A percentile compares a stretch with the other conserved stretches of the same genome.
These are phyloP conservation scores for Kazachstania sp. DNA, from an alignment of 1,139 yeast species.

Conservation along the genomic window DNA sequence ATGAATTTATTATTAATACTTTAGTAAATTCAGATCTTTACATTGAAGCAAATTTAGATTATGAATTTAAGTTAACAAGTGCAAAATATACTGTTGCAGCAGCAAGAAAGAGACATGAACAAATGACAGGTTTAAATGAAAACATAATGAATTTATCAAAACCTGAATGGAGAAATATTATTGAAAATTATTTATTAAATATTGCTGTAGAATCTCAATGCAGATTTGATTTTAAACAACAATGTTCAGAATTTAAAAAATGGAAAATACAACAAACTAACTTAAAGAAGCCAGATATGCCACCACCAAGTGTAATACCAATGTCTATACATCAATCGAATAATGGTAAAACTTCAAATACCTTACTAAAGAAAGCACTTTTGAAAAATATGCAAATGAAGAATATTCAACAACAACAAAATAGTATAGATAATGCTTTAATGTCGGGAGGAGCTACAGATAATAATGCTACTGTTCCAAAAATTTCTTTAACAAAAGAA, in stretches of 20 bases:
- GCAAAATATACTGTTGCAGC: conserved; percentile 52
- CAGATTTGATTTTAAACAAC: conserved; percentile 46
- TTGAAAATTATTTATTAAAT: conserved; percentile 55
- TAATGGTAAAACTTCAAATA: conserved; percentile 7
- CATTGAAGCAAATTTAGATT: conserved; percentile 48
- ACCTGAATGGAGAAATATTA: conserved; percentile 61
- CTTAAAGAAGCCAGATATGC: conserved; percentile 27
- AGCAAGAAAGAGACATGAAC: conserved; percentile 44
- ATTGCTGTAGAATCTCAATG: conserved; percentile 65
- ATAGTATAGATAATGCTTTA: background rate
- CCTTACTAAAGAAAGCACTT: conserved; percentile 22
- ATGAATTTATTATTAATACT: conserved; percentile 39
- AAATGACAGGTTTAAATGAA: conserved; percentile 20
- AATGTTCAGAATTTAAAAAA: conserved; percentile 39
- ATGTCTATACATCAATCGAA: conserved; percentile 6
- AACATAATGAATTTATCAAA: conserved; percentile 32
- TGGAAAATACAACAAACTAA: conserved; percentile 27
- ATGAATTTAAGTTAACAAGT: conserved; percentile 44
- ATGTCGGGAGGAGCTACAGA: background rate
- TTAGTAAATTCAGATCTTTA: conserved; percentile 51
- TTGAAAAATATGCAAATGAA: conserved; percentile 23
- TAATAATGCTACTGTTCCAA: conserved; percentile 6
- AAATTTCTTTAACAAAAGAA: conserved; percentile 37
- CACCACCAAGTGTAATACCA: conserved; percentile 30
- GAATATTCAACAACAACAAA: conserved; percentile 1